Conservation (phyloP, 2,329 filamentous ascomycete species). For the Diaporthe destruens region DNA sequence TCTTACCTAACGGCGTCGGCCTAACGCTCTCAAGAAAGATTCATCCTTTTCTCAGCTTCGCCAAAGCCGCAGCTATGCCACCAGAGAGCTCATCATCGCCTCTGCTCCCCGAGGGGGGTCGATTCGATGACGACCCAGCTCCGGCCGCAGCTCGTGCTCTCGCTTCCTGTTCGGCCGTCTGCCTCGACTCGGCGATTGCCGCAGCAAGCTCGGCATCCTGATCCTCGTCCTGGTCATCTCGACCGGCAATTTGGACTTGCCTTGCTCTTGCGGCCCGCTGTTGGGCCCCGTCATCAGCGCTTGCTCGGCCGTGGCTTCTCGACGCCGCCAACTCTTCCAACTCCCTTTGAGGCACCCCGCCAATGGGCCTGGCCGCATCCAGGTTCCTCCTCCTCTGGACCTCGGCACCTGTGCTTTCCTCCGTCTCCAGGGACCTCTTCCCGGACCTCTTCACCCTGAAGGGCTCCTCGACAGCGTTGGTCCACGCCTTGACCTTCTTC, state of each 20-base stretch:
- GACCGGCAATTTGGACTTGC: constrained; percentile 53
- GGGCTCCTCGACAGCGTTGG: constrained; percentile 82
- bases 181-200: constrained; percentile 61
- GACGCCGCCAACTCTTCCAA: constrained; percentile 37
- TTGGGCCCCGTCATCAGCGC: constrained; percentile 1
- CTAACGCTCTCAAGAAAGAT: not conserved
- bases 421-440: constrained; percentile 56
- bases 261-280: constrained; percentile 43
- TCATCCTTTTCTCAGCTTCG: constrained; percentile 64
- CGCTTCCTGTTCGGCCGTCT: constrained; percentile 51
- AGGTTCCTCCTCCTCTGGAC: constrained; percentile 46
- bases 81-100: constrained; percentile 62
- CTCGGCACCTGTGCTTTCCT: constrained; percentile 17
- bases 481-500: constrained; percentile 93
- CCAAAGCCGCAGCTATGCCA: constrained; percentile 72
- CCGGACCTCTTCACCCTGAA: constrained; percentile 81
- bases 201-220: constrained; percentile 64
- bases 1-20: not conserved
- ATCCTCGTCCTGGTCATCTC: constrained; percentile 56
- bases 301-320: constrained; percentile 55
- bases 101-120: constrained; percentile 43
- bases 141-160: constrained; percentile 42
- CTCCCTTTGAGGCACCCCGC: constrained; percentile 41
- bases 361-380: constrained; percentile 44
- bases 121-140: constrained; percentile 40